phyloP scores from a whole-genome alignment of 2,329 filamentous ascomycete genomes.

The Diaporthe helianthi region DNA sequence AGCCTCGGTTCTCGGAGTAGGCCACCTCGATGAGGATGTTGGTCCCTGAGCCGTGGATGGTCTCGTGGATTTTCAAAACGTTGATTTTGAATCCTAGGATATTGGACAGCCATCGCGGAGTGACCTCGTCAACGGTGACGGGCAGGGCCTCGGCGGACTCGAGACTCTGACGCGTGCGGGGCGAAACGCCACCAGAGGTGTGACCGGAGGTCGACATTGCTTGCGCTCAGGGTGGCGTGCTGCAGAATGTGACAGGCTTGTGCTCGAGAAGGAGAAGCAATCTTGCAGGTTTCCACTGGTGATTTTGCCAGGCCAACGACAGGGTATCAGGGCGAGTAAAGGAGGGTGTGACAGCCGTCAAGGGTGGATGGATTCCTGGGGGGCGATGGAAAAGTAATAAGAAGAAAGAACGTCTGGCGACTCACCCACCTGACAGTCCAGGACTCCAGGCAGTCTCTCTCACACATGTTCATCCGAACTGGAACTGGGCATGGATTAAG shows the following conservation, averaged over 20 bases:
- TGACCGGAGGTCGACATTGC: not conserved
- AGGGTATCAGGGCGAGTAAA: not conserved
- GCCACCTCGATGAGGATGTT: constrained; percentile 39
- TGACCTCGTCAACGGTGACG: constrained; percentile 35
- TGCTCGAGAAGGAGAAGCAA: constrained; percentile 15
- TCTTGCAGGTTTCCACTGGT: not conserved
- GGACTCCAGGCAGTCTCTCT: too few species aligned
- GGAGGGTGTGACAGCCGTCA: constrained; percentile 2
- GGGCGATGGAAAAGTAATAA: not conserved
- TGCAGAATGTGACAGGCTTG: constrained; percentile 2
- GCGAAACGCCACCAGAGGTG: not conserved
- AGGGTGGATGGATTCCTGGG: not conserved
- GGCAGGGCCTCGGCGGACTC: constrained; percentile 36
- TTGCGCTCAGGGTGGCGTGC: not conserved
- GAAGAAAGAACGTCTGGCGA: not conserved
- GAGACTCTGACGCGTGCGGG: constrained; percentile 4
- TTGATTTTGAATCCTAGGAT: constrained; percentile 36
- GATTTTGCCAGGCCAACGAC: not conserved
- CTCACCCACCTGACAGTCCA: not conserved
- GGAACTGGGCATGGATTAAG: not conserved
- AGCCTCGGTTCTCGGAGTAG: constrained; percentile 35
- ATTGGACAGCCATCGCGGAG: constrained; percentile 37
- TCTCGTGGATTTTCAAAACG: constrained; percentile 29
- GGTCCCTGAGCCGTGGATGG: constrained; percentile 37
- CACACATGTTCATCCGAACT: not conserved